Base-by-base conservation (phyloP, 208 protist species). In the Wallacemonas sp. region DNA sequence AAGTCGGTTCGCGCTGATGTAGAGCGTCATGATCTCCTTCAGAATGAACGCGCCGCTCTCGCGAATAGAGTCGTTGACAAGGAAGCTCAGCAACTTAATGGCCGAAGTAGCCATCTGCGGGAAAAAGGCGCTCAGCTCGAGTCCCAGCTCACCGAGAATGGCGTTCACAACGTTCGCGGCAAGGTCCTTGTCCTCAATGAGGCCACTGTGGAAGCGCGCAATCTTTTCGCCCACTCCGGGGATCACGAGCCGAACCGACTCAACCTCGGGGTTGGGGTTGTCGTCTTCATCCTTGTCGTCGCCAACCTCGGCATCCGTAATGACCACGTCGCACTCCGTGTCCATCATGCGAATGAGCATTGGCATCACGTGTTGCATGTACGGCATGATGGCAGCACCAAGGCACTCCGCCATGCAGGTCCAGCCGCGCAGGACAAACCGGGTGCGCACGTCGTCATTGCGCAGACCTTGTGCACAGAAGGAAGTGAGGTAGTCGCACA, bases 391-490 rank as follows among this genome's bases (percentile, higher is more conserved):
- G 42, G 87, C 80, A 27, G 78, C 79, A 53, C 78, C 73, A 21
- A 96, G 78, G 61, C 86, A 94, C 63, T 96, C 86, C 48, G 88
- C 81, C 91, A 96, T 96, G 72, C 87, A 94, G 0, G 85, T 91
- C 87, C 87, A 96, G 3, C 87, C 91, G 37, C 91, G 91, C 64
- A 94, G 75, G 42, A 94, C 78, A 52, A 84, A 92, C 19, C 83
- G 85, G 17, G 80, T 74, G 30, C 85, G 78, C 39, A 73, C 79
- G 58, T 94, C 91, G 52, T 92, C 82, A 26, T 82, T 86, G 13
- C 73, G 66, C 17, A 86, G 59, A 10, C 76, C 80, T 26, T 52
- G 50, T 24, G 71, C 54, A 52, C 70, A 82, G 24, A 76, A 74
- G 45, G 52, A 63, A 21, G 59, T 68, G 33, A 96, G 74, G 63